Conservation (phyloP, 129 eudicot species). For the Tanacetum coccineum region DNA sequence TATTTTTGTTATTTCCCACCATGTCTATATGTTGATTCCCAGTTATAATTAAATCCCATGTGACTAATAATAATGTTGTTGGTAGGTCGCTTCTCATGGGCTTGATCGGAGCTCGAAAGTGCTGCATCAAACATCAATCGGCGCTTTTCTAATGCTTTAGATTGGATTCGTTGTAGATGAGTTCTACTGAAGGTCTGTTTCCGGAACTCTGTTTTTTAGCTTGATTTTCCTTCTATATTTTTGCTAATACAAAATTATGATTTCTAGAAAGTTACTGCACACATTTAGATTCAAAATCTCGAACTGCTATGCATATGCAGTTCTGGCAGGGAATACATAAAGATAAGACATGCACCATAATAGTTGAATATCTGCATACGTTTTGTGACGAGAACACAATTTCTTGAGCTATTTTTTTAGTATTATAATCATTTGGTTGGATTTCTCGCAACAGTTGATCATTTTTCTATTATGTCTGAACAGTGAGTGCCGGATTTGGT, state of each 20-base stretch:
- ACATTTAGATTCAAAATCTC: not conserved
- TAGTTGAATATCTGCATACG: too few relatives aligned
- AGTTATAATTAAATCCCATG: not conserved
- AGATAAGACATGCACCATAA: not conserved
- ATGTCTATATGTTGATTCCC: not conserved
- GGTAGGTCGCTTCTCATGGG: conserved; percentile 98
- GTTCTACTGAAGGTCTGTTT: conserved; percentile 32
- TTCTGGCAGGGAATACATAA: not conserved
- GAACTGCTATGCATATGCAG: not conserved
- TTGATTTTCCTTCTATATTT: not conserved
- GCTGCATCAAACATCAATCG: conserved; percentile 82
- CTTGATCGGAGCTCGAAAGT: conserved; percentile 93
- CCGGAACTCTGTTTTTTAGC: conserved; percentile 7
- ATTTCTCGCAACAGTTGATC: not conserved
- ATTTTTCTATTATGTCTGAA: conserved; percentile 1
- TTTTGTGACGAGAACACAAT: too few relatives aligned
- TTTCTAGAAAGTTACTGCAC: not conserved
- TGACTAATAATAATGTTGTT: not conserved
- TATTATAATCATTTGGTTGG: not conserved
- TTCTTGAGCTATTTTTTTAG: not conserved
- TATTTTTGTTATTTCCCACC: not conserved
- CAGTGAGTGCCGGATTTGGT: conserved; percentile 16
- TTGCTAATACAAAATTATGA: not conserved
- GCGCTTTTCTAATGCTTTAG: conserved; percentile 77
- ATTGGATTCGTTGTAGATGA: conserved; percentile 21